These are phyloP conservation scores for Podila clonocystis DNA, from an alignment of 192 early-diverging fungal genomes.

Conservation along the genomic window DNA sequence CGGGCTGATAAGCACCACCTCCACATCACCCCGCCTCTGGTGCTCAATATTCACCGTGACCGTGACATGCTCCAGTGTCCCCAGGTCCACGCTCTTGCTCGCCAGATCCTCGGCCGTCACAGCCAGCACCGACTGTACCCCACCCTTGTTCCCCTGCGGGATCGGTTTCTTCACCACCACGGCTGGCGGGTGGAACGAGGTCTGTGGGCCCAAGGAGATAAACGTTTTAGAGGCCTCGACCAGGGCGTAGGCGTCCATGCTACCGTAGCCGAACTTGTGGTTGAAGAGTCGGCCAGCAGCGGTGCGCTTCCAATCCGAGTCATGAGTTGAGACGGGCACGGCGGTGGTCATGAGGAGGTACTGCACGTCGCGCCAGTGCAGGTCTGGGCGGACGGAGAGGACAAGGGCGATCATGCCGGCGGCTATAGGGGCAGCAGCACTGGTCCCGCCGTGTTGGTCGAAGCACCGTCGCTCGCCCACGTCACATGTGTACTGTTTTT, in stretches of 20 bases:
- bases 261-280: constrained; percentile 96
- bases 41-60: constrained; percentile 88
- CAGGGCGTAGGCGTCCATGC: constrained; percentile 83
- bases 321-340: constrained; percentile 71
- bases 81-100: constrained; percentile 53
- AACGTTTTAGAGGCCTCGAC: constrained; percentile 82
- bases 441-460: constrained; percentile 88
- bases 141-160: constrained; percentile 55
- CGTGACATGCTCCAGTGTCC: constrained; percentile 86
- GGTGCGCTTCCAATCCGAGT: constrained; percentile 78
- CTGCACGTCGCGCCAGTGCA: constrained; percentile 96
- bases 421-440: constrained; percentile 94
- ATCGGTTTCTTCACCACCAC: constrained; percentile 58
- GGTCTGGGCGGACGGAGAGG: constrained; percentile 86
- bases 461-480: constrained; percentile 81
- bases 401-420: constrained; percentile 92
- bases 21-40: constrained; percentile 84
- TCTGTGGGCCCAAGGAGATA: constrained; percentile 72
- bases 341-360: constrained; percentile 84
- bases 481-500: constrained; percentile 83
- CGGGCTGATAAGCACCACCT: constrained; percentile 84
- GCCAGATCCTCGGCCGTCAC: constrained; percentile 61
- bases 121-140: constrained; percentile 47
- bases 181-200: constrained; percentile 56
- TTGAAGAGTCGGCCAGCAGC: constrained; percentile 81